Conservation (phyloP, 768 basidiomycete genomes). For the Amyloporia xantha region DNA sequence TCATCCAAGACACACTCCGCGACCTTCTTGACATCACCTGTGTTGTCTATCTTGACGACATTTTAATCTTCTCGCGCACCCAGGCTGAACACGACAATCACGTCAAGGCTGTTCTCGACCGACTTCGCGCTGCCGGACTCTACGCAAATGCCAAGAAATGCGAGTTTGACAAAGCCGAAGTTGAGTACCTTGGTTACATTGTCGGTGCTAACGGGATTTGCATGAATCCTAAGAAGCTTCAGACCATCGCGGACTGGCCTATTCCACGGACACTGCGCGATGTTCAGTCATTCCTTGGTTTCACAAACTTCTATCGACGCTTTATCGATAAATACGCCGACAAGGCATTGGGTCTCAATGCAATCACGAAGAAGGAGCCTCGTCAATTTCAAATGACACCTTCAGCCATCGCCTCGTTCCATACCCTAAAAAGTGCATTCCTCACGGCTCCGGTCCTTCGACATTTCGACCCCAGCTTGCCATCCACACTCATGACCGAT, state of each 20-base stretch:
- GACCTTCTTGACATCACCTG: conserved; percentile 19
- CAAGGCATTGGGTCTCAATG: conserved; percentile 13
- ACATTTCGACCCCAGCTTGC: conserved; percentile 13
- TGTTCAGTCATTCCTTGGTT: conserved; percentile 26
- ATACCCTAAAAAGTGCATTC: conserved; percentile 23
- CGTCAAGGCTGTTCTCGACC: conserved; percentile 13
- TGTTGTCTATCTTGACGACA: conserved; percentile 16
- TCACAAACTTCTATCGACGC: conserved; percentile 25
- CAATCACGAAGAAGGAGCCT: conserved; percentile 22
- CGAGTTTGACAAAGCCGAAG: conserved; percentile 29
- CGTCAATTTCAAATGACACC: neutral
- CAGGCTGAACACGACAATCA: conserved; percentile 15
- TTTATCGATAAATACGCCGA: conserved; percentile 29
- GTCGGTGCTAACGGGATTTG: conserved; percentile 24
- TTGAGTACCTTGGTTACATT: conserved; percentile 38
- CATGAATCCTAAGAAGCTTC: conserved; percentile 38
- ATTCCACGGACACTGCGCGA: conserved; percentile 17
- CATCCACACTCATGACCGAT: conserved; percentile 15
- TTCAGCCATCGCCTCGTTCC: conserved; percentile 19
- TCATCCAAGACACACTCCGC: conserved; percentile 11
- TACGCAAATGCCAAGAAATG: conserved; percentile 27
- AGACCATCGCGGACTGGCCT: conserved; percentile 26
- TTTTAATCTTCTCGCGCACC: conserved; percentile 15
- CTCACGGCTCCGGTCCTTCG: conserved; percentile 13
- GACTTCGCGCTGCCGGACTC: conserved; percentile 26